Conservation (phyloP, 2,329 filamentous ascomycete species). For the Cephalotrichum gorgonifer region DNA sequence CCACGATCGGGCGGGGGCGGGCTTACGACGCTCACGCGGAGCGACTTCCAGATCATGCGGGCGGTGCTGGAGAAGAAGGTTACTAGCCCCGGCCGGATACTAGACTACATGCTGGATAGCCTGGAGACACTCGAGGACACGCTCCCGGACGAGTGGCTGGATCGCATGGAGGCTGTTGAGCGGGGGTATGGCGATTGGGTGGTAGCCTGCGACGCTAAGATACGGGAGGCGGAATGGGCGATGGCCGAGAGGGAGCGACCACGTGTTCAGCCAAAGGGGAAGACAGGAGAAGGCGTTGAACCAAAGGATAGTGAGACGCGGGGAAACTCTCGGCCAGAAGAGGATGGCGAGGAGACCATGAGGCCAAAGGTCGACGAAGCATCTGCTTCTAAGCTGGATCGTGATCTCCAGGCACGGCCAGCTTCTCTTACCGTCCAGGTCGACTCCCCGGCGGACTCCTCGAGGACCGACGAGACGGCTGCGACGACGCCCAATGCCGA, state of each 20-base stretch:
- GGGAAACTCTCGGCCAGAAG: background rate
- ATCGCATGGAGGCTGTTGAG: conserved; percentile 74
- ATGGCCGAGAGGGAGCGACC: conserved; percentile 6
- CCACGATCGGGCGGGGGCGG: background rate
- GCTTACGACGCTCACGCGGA: conserved; percentile 18
- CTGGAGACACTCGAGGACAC: conserved; percentile 78
- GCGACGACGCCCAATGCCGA: background rate
- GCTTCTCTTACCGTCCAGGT: background rate
- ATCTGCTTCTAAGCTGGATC: too few relatives aligned
- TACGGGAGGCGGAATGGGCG: conserved; percentile 56
- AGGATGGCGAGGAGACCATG: background rate
- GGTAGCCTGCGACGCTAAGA: conserved; percentile 61
- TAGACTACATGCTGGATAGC: conserved; percentile 80
- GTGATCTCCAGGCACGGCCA: background rate
- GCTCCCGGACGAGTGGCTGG: conserved; percentile 78
- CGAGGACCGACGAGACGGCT: background rate
- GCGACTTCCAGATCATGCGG: conserved; percentile 49
- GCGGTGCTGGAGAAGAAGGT: conserved; percentile 58
- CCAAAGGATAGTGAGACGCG: background rate
- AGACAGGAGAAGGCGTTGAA: background rate
- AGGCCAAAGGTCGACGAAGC: background rate
- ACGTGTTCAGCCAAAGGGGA: background rate
- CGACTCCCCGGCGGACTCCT: background rate
- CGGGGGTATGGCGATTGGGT: conserved; percentile 71
- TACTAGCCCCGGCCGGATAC: conserved; percentile 54